phyloP scores from a whole-genome alignment of 2,329 filamentous ascomycete genomes.

The Beauveria scarabaeidicola region DNA sequence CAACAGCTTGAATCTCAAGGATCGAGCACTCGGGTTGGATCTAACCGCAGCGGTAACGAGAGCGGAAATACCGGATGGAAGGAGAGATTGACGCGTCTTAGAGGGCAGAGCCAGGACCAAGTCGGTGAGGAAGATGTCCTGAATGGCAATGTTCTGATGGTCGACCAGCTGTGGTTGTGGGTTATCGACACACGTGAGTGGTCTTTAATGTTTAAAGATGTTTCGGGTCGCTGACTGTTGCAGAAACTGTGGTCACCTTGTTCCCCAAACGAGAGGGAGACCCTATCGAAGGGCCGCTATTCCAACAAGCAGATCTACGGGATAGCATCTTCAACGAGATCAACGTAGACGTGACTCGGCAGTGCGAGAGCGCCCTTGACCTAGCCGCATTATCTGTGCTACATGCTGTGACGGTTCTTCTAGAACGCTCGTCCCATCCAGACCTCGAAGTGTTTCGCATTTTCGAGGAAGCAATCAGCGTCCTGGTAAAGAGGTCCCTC shows the following conservation, averaged over 20 bases:
- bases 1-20: slow-evolving; percentile 20
- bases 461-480: slow-evolving; percentile 58
- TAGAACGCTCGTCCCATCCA: slow-evolving; percentile 50
- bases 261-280: slow-evolving; percentile 48
- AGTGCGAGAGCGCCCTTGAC: slow-evolving; percentile 53
- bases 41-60: slow-evolving; percentile 19
- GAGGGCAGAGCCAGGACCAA: slow-evolving; percentile 13
- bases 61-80: slow-evolving; percentile 22
- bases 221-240: background rate
- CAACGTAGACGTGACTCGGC: slow-evolving; percentile 54
- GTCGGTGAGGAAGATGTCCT: slow-evolving; percentile 27
- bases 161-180: slow-evolving; percentile 59
- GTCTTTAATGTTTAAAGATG: rapidly evolving
- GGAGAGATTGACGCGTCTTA: slow-evolving; percentile 15
- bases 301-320: slow-evolving; percentile 52
- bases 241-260: slow-evolving; percentile 45
- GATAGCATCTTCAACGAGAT: slow-evolving; percentile 59
- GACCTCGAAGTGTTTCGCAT: slow-evolving; percentile 57
- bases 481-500: slow-evolving; percentile 35
- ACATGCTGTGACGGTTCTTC: slow-evolving; percentile 53
- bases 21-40: slow-evolving; percentile 21
- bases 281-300: slow-evolving; percentile 45
- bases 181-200: slow-evolving; percentile 43
- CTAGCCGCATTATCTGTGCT: slow-evolving; percentile 53
- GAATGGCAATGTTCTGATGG: slow-evolving; percentile 55